These are phyloP conservation scores for Claviceps maximensis DNA, from an alignment of 2,329 filamentous ascomycete genomes.

Conservation along the genomic window DNA sequence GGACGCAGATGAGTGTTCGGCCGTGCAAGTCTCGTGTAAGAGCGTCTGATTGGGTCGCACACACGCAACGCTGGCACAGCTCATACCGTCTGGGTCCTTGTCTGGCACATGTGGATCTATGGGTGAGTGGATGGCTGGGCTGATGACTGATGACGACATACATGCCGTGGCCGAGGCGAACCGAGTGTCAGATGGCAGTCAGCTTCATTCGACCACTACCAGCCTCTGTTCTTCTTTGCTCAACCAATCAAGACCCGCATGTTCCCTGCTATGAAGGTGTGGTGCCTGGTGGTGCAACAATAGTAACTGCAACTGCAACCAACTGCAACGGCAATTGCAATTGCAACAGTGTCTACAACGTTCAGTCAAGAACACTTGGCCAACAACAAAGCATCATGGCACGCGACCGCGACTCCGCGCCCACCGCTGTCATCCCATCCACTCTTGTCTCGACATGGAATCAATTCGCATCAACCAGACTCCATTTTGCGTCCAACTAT, in stretches of 20 bases:
- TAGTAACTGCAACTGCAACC: too few relatives aligned
- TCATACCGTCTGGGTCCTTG: too few relatives aligned
- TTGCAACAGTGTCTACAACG: too few relatives aligned
- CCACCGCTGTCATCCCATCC: neutral
- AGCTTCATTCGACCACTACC: neutral
- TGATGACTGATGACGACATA: neutral
- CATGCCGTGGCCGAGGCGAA: neutral
- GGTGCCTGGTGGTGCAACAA: neutral
- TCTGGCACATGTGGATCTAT: neutral
- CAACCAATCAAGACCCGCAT: neutral
- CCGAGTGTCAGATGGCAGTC: neutral
- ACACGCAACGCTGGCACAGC: too few relatives aligned
- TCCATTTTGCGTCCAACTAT: neutral
- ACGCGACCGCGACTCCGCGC: neutral
- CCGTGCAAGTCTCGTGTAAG: too few relatives aligned
- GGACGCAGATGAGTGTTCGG: too few relatives aligned
- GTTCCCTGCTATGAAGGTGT: neutral
- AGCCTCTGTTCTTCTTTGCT: neutral
- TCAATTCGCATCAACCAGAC: neutral
- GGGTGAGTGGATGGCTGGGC: neutral
- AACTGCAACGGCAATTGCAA: too few relatives aligned
- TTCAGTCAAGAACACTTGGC: too few relatives aligned
- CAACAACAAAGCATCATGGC: neutral
- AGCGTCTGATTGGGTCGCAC: too few relatives aligned
- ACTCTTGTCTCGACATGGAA: neutral